Percentiles rank a stretch among this genome's conserved stretches.
Evolutionary conservation across 78 protist species (phyloP).

Genomic region (Thecamonas trahens): DNA sequence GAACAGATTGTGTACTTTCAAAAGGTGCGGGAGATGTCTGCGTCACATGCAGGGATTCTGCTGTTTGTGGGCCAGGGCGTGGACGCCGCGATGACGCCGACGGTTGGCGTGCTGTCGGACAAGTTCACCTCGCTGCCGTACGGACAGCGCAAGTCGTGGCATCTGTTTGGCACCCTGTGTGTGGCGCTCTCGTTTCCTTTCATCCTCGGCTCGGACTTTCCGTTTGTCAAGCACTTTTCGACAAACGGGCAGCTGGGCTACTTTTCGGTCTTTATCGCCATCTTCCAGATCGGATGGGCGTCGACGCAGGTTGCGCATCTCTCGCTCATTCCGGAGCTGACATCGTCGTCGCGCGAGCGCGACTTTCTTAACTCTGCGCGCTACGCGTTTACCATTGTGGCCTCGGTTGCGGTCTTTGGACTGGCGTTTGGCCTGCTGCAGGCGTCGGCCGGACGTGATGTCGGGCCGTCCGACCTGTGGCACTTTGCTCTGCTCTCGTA

Average conservation of each 20-base stretch:
- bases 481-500: neutral
- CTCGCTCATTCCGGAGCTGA: conserved; percentile 2
- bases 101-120: neutral
- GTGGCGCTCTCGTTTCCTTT: neutral
- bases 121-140: neutral
- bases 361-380: neutral
- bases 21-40: neutral
- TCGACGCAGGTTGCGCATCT: conserved; percentile 7
- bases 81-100: no score
- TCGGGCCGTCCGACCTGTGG: neutral
- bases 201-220: neutral
- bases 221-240: neutral
- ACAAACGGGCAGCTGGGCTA: neutral
- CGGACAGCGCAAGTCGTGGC: conserved; percentile 3
- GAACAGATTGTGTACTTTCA: conserved; percentile 4
- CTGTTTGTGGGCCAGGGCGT: no score
- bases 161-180: neutral
- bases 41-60: neutral
- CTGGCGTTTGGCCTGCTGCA: conserved; percentile 1
- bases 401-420: neutral
- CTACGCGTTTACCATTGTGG: conserved; percentile 1
- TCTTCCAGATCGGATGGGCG: conserved; percentile 15
- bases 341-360: neutral
- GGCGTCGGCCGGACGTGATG: neutral
- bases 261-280: neutral